Evolutionary conservation across 768 basidiomycete genomes (phyloP).

Genomic region (Strobilomyces dryophilus): DNA sequence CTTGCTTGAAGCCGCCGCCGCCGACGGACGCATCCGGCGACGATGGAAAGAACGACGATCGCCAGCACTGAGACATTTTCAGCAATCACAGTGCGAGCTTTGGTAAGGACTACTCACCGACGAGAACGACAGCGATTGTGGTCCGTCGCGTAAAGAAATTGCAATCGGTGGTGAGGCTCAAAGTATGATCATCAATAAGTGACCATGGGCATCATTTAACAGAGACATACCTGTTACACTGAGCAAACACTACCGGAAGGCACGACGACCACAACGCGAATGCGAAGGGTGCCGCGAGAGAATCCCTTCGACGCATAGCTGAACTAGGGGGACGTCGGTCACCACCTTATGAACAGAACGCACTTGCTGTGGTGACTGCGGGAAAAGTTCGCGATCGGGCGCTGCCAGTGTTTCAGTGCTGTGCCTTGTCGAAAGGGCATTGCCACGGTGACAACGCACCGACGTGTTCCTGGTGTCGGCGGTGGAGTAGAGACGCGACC

Average conservation of each 20-base stretch:
- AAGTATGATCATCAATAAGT: neutral
- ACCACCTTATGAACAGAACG: neutral
- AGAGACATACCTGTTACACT: constrained; percentile 11
- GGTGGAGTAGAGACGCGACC: no score
- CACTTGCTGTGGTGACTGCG: neutral
- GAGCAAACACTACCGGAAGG: constrained; percentile 12
- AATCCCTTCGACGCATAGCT: constrained; percentile 2
- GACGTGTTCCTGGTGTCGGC: neutral
- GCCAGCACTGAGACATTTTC: constrained; percentile 1
- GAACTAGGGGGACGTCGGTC: no score
- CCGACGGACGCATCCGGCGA: no score
- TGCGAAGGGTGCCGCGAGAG: neutral
- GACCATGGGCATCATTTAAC: neutral
- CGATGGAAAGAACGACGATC: neutral
- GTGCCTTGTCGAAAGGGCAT: neutral
- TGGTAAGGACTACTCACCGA: constrained; percentile 9
- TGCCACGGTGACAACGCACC: neutral
- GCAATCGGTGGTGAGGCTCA: neutral
- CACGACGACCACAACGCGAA: neutral
- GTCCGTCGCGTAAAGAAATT: neutral
- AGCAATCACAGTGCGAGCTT: neutral
- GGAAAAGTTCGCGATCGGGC: neutral
- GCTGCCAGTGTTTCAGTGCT: neutral
- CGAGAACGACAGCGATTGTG: neutral
- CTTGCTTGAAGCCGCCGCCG: neutral